Evolutionary conservation across 768 basidiomycete species (phyloP), one percentile per base, ranked within the genome.

Genomic region (Panus rudis): DNA sequence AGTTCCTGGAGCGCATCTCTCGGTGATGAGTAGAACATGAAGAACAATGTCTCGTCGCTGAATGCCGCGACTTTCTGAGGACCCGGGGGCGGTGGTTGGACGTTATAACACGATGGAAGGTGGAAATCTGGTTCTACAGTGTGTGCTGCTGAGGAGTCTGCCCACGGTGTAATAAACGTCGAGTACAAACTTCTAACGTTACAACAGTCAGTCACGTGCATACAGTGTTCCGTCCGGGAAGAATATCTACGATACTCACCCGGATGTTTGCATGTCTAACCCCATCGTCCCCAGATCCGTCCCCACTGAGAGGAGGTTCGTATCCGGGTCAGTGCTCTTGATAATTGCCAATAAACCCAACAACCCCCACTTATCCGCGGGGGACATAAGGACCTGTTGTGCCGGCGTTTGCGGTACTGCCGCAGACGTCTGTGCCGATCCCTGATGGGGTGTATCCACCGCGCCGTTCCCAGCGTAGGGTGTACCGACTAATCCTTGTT

Each of bases 11-110:
- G 69, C 30, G 84, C 82, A 67, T 98, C 93, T 56, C 88, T 71
- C 45, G 93, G 91, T 64, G 80, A 83, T 44, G 90, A 81, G 67
- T 97, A 98, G 73, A 98, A 98, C 79, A 94, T 92, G 74, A 90
- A 94, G 66, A 98, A 96, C 21, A 98, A 68, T 13, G 93, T 96
- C 65, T 98, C 93, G 62, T 97, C 93, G 63, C 84, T 86, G 66
- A 98, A 94, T 39, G 82, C 78, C 1, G 76, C 73, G 14, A 82
- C 85, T 67, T 92, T 92, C 50, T 59, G 71, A 41, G 86, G 83
- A 4, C 86, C 86, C 27, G 88, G 85, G 35, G 91, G 81, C 27
- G 84, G 81, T 25, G 93, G 82, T 53, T 88, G 84, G 37, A 96
- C 92, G 63, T 84, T 92, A 49, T 98, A 98, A 66, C 92, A 96